Evolutionary conservation across 2,329 filamentous ascomycete genomes (phyloP).

Genomic region (Rhinocladiella similis): DNA sequence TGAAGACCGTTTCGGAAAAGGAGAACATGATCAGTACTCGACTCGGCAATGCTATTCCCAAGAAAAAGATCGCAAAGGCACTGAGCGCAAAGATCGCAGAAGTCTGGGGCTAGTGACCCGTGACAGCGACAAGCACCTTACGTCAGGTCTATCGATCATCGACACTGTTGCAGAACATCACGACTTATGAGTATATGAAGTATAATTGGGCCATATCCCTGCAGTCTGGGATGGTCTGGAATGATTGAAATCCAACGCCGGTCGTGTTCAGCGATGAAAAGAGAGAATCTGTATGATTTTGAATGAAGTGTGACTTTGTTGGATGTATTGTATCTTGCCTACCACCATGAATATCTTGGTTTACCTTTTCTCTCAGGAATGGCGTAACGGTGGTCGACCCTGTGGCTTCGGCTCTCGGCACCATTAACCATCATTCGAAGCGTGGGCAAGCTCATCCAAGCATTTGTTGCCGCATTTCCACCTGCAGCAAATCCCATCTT

Average conservation of each 20-base stretch:
- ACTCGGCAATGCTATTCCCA: slow-evolving; percentile 58
- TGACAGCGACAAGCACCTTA: neutral
- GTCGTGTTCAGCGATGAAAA: too few species aligned
- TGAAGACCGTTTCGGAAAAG: slow-evolving; percentile 44
- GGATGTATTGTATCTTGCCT: too few species aligned
- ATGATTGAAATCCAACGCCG: too few species aligned
- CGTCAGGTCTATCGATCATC: neutral
- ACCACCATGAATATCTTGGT: too few species aligned
- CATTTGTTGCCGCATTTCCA: neutral
- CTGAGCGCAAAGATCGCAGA: slow-evolving; percentile 59
- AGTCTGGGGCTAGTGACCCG: slow-evolving; percentile 27
- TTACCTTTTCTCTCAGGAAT: too few species aligned
- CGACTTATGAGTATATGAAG: neutral
- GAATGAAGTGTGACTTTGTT: too few species aligned
- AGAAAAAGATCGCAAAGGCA: slow-evolving; percentile 66
- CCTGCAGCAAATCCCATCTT: neutral
- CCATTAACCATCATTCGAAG: neutral
- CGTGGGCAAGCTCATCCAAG: neutral
- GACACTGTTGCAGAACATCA: neutral
- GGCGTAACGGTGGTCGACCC: too few species aligned
- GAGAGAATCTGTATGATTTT: too few species aligned
- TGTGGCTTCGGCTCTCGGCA: neutral
- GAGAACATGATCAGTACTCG: slow-evolving; percentile 60
- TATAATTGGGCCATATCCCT: too few species aligned
- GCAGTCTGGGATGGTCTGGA: too few species aligned